A percentile compares a stretch with the other conserved stretches of the same genome.
Evolutionary conservation across 106 monocot genomes (phyloP).

Genomic region (Posidonia australis): DNA sequence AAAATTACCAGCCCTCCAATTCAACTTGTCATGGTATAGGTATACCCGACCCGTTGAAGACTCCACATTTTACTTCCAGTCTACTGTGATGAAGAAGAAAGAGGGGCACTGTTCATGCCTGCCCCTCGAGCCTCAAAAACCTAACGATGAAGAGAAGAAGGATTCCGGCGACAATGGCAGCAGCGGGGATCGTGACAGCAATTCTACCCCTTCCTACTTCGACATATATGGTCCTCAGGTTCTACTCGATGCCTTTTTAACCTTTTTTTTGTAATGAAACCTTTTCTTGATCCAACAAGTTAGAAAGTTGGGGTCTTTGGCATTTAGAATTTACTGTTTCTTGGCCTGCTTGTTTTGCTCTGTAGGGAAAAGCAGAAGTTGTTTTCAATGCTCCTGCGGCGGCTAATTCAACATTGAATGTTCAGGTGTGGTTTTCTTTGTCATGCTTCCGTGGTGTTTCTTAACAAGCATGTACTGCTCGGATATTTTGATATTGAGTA

Average conservation of each 20-base stretch:
- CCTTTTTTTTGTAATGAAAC: neutral
- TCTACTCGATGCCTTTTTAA: neutral
- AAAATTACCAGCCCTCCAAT: no score
- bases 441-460: neutral
- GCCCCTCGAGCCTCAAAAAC: no score
- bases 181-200: neutral
- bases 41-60: no score
- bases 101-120: no score
- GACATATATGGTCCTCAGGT: constrained; percentile 56
- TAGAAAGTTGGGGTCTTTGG: neutral
- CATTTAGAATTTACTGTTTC: neutral
- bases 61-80: no score
- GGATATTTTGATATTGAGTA: neutral
- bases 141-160: neutral
- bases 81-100: no score
- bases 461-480: no score
- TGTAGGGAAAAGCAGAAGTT: constrained; percentile 77
- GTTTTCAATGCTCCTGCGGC: constrained; percentile 33
- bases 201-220: constrained; percentile 19
- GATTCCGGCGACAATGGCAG: neutral
- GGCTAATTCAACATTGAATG: constrained; percentile 42
- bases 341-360: neutral
- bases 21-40: no score
- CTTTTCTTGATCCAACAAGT: no score
- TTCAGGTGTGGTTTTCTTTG: constrained; percentile 39